A percentile compares a stretch with the other conserved stretches of the same genome.
Conservation (phyloP, 2,329 filamentous ascomycete genomes). For the Botrytis fragariae region DNA sequence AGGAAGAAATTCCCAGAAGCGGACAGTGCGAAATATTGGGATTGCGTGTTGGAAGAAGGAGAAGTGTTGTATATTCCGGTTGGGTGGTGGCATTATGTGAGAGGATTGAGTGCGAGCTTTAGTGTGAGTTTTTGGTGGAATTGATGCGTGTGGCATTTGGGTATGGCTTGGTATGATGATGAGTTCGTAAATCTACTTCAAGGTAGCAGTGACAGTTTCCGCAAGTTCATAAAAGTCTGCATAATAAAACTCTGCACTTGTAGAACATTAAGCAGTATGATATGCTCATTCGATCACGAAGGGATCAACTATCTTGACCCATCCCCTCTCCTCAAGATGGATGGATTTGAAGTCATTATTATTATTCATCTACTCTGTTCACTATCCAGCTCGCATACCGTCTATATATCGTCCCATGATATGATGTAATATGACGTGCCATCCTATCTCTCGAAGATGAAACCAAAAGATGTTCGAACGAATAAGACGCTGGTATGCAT, state of each 20-base stretch:
- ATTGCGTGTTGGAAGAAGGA: constrained; percentile 75
- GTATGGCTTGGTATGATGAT: not conserved
- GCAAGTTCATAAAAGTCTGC: rapidly evolving
- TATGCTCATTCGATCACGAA: not conserved
- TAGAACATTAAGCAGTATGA: not conserved
- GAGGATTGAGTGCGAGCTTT: constrained; percentile 80
- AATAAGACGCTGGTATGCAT: not conserved
- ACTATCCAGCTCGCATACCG: not conserved
- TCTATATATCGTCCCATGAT: not conserved
- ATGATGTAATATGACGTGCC: not conserved
- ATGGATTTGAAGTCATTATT: not conserved
- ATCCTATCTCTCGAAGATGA: not conserved
- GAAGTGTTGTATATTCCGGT: constrained; percentile 87
- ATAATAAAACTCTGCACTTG: rapidly evolving
- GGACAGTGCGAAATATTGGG: constrained; percentile 46
- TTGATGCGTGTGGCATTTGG: constrained; percentile 15
- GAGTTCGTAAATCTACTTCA: not conserved
- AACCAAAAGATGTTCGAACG: not conserved
- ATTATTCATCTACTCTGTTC: not conserved
- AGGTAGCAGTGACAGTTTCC: not conserved
- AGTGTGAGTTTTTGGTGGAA: constrained; percentile 99
- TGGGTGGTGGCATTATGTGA: constrained; percentile 98
- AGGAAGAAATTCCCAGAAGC: constrained; percentile 30
- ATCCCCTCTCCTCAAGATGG: not conserved
- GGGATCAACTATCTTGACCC: not conserved